phyloP scores from a whole-genome alignment of 768 basidiomycete genomes.

The Lentinula guzmanii region DNA sequence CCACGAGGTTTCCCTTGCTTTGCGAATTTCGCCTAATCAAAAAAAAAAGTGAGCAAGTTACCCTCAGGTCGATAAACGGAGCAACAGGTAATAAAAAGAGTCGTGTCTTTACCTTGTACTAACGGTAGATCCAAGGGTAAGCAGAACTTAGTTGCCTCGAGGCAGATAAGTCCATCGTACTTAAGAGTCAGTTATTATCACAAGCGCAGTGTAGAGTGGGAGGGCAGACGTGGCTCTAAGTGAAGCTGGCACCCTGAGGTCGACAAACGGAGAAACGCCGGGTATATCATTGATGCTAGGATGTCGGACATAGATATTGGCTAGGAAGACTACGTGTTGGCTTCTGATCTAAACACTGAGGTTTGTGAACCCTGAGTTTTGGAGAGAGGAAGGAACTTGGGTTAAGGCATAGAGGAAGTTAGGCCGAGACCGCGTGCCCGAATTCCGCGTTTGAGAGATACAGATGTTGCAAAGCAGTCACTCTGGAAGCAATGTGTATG shows the following conservation, averaged over 20 bases:
- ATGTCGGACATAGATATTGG: background rate
- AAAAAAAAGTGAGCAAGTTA: background rate
- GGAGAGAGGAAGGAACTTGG: background rate
- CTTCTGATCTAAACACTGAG: background rate
- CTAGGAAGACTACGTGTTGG: background rate
- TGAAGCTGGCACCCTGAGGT: background rate
- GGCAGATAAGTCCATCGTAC: background rate
- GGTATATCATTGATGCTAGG: background rate
- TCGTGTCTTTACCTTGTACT: background rate
- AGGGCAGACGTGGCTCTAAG: too few relatives aligned
- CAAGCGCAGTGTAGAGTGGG: background rate
- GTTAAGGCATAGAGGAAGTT: too few relatives aligned
- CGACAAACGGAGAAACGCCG: conserved; percentile 2
- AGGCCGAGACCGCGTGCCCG: too few relatives aligned
- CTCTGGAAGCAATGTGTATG: too few relatives aligned
- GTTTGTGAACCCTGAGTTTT: background rate
- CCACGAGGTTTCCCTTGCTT: background rate
- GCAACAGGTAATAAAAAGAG: background rate
- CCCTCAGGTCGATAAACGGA: background rate
- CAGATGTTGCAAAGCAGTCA: too few relatives aligned
- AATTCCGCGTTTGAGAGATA: too few relatives aligned
- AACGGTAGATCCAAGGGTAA: background rate
- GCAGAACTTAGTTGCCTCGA: background rate
- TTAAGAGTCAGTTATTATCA: background rate
- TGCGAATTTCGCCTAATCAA: background rate